A percentile compares a stretch with the other conserved stretches of the same genome.
phyloP scores from a whole-genome alignment of 805 yeast genomes.

The Sugiyamaella valdiviana region DNA sequence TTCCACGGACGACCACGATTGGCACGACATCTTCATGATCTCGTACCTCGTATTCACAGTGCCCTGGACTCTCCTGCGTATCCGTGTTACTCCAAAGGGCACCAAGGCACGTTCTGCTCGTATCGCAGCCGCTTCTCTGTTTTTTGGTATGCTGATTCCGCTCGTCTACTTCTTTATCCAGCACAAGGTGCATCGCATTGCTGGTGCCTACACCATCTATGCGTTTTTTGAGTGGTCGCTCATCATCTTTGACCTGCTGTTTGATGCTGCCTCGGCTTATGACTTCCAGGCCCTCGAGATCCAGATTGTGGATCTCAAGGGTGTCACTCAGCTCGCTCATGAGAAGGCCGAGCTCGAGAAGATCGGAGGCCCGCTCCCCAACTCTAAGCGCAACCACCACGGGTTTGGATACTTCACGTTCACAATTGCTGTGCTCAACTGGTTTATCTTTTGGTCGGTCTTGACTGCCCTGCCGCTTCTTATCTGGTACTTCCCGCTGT shows the following conservation, averaged over 20 bases:
- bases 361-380: constrained; percentile 13
- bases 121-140: constrained; percentile 46
- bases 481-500: constrained; percentile 95
- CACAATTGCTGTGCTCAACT: constrained; percentile 42
- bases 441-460: constrained; percentile 81
- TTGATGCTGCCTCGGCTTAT: constrained; percentile 69
- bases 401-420: constrained; percentile 29
- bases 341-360: constrained; percentile 8
- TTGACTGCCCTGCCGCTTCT: constrained; percentile 74
- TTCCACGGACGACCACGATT: constrained; percentile 93
- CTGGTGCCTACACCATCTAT: constrained; percentile 95
- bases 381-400: constrained; percentile 19
- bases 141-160: constrained; percentile 72
- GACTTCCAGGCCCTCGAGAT: constrained; percentile 67
- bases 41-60: constrained; percentile 78
- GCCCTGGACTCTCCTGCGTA: constrained; percentile 78
- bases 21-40: constrained; percentile 95
- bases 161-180: constrained; percentile 83
- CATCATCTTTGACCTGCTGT: constrained; percentile 73
- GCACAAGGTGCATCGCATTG: constrained; percentile 76
- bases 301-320: constrained; percentile 28
- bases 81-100: constrained; percentile 45
- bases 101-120: constrained; percentile 43
- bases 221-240: constrained; percentile 94
- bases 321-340: constrained; percentile 20